Base-by-base conservation (phyloP, 2,329 filamentous ascomycete species). In the Hypocreales sp. region DNA sequence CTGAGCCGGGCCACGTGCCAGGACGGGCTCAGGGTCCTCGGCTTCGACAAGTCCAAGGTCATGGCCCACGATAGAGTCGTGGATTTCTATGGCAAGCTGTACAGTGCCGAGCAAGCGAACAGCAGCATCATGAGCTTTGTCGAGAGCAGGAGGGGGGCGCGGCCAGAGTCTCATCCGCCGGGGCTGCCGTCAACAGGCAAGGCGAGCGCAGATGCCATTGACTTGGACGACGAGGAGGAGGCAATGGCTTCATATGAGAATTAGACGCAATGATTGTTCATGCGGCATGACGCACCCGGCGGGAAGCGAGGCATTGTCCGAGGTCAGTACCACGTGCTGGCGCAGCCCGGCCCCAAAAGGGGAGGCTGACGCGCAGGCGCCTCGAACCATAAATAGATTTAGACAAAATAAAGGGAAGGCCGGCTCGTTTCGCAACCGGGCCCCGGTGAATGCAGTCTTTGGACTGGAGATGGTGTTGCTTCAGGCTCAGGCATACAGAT, bases 1-100 rank as follows among this genome's bases (percentile, higher is more conserved):
- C 70, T 98, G 10, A 92, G 82, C 60, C 80, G 90, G 53, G 90
- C 90, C 10, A 92, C 83, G 2, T 80, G 67, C 32, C 84, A 94
- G 56, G 67, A 72, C 12, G 90, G 90, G 1, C 58, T 98, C 13
- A 83, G 93, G 46, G 86, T 98, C 9, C 53, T 87, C 26, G 68
- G 82, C 20, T 98, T 98, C 42, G 80, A 94, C 42, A 79, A 82
- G 38, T 67, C 60, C 34, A 95, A 92, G 53, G 87, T 98, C 15
- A 86, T 93, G 74, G 90, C 92, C 3, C 90, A 98, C 46, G 76
- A 82, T 2, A 74, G 74, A 40, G 90, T 98, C 12, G 64, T 82
- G 5, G 64, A 64, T 2, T 98, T 98, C 46, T 98, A 98, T 50
- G 66, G 72, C 35, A 79, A 81, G 41, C 57, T 98, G 20, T 79